Percentiles rank a stretch among this genome's conserved stretches.
Evolutionary conservation across 2,329 filamentous ascomycete species (phyloP).

Genomic region (Aspergillus tanneri): DNA sequence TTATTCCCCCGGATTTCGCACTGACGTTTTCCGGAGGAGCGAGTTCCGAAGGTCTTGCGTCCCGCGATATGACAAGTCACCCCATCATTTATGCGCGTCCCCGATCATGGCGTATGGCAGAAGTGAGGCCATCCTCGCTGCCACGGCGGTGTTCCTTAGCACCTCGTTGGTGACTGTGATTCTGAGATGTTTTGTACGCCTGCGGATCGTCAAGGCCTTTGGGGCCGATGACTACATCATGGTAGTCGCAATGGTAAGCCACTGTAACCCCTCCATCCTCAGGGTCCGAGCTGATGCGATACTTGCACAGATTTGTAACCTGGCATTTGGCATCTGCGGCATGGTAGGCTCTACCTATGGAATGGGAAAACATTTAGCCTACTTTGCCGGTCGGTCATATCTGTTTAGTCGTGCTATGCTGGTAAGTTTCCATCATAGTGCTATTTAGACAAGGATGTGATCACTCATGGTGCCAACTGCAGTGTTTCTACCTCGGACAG

Average conservation of each 20-base stretch:
- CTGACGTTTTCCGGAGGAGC: too few species aligned
- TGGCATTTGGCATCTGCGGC: slow-evolving; percentile 29
- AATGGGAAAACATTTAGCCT: slow-evolving; percentile 21
- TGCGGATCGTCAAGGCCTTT: slow-evolving; percentile 40
- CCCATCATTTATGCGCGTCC: neutral
- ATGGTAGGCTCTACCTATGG: slow-evolving; percentile 27
- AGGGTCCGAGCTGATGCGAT: neutral
- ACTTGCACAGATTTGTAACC: slow-evolving; percentile 26
- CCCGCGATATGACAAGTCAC: too few species aligned
- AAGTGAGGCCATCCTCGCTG: slow-evolving; percentile 14
- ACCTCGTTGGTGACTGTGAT: slow-evolving; percentile 40
- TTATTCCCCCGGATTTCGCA: too few species aligned
- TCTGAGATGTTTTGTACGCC: slow-evolving; percentile 44
- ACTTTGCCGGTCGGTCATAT: slow-evolving; percentile 21
- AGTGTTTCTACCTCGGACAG: slow-evolving; percentile 53
- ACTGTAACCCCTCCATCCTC: neutral
- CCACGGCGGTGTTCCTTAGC: slow-evolving; percentile 40
- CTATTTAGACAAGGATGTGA: too few species aligned
- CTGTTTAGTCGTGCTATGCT: slow-evolving; percentile 24
- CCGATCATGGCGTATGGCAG: slow-evolving; percentile 14
- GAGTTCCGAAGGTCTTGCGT: too few species aligned
- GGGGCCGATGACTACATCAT: slow-evolving; percentile 38
- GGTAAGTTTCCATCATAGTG: slow-evolving; percentile 16
- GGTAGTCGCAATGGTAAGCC: slow-evolving; percentile 32
- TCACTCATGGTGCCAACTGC: too few species aligned